phyloP scores from a whole-genome alignment of 2,329 filamentous ascomycete genomes.

The Fusarium sterilihyphosum region DNA sequence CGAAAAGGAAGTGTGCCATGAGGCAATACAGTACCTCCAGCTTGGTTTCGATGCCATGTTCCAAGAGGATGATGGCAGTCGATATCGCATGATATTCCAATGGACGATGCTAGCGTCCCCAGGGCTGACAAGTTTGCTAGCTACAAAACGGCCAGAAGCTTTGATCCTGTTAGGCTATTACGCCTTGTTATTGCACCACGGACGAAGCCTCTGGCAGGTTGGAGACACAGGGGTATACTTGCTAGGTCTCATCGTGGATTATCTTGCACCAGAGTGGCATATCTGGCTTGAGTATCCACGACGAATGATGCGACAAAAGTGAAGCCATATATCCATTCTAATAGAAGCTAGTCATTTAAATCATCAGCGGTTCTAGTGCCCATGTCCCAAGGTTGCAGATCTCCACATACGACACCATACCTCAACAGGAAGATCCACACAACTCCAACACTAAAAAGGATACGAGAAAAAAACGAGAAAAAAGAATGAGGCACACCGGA shows the following conservation, averaged over 20 bases:
- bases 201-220: conserved; percentile 19
- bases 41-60: conserved; percentile 16
- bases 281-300: conserved; percentile 13
- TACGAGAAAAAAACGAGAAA: background rate
- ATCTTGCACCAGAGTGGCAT: conserved; percentile 19
- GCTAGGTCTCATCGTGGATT: background rate
- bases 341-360: fast-evolving
- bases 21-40: conserved; percentile 4
- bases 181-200: conserved; percentile 18
- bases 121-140: background rate
- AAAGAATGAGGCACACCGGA: background rate
- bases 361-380: background rate
- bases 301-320: background rate
- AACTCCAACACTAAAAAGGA: background rate
- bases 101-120: conserved; percentile 27
- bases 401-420: background rate
- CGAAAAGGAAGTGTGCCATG: background rate
- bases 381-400: background rate
- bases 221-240: conserved; percentile 11
- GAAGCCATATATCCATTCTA: background rate
- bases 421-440: background rate
- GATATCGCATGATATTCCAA: conserved; percentile 22
- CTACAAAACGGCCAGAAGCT: background rate
- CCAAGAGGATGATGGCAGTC: fast-evolving
- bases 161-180: conserved; percentile 18